phyloP scores from a whole-genome alignment of 2,329 filamentous ascomycete species.

The Emergomyces orientalis region DNA sequence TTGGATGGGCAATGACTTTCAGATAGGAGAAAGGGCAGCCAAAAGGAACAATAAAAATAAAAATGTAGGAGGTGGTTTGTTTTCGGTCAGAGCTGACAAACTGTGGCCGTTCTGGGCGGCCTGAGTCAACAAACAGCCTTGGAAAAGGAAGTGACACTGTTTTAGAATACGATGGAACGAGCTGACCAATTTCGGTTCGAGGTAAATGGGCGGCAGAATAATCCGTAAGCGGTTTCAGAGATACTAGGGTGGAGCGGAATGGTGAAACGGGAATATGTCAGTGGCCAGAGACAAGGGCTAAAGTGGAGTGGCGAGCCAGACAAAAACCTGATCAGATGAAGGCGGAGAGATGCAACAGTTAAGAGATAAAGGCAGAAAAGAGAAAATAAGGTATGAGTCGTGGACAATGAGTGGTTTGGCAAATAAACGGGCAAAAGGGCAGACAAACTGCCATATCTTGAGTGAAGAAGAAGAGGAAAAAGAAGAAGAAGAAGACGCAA shows the following conservation, averaged over 20 bases:
- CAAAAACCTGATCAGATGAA: too few relatives aligned
- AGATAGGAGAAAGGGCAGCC: neutral
- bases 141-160: neutral
- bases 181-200: neutral
- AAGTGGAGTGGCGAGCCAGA: neutral
- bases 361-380: neutral
- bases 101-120: neutral
- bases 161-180: conserved; percentile 15
- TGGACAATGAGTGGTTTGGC: neutral
- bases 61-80: neutral
- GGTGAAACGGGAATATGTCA: neutral
- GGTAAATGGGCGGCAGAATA: neutral
- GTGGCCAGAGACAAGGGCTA: neutral
- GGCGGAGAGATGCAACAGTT: too few relatives aligned
- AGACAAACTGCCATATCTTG: neutral
- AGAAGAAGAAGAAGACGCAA: neutral
- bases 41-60: neutral
- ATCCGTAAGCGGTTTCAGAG: conserved; percentile 23
- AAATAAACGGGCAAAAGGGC: neutral
- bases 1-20: neutral
- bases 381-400: neutral
- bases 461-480: conserved; percentile 9
- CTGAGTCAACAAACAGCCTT: neutral
- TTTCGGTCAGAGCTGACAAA: neutral
- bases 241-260: conserved; percentile 5